A percentile compares a stretch with the other conserved stretches of the same genome.
These are phyloP conservation scores for Phytophthora palmivora DNA, from an alignment of 352 stramenopile genomes.

Conservation along the genomic window DNA sequence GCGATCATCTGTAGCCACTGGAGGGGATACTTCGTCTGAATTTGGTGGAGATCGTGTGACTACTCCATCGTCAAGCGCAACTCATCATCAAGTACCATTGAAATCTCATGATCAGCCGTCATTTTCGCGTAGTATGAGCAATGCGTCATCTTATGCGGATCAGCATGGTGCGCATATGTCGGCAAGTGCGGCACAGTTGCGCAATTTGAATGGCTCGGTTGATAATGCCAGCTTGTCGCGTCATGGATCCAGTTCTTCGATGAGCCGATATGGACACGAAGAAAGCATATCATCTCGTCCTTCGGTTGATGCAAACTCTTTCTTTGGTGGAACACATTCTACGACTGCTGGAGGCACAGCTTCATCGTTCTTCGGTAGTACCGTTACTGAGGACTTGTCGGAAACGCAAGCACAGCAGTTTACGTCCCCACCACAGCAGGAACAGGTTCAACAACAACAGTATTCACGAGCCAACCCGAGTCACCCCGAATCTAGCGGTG, in stretches of 20 bases:
- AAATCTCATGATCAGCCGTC: constrained; percentile 30
- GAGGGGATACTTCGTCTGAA: neutral
- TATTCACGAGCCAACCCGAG: constrained; percentile 1
- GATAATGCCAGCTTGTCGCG: constrained; percentile 31
- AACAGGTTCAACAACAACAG: constrained; percentile 10
- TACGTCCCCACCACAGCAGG: constrained; percentile 9
- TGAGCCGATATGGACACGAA: constrained; percentile 25
- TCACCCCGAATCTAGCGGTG: constrained; percentile 9
- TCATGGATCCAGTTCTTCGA: constrained; percentile 34
- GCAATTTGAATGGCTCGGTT: constrained; percentile 23
- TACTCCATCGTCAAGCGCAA: constrained; percentile 10
- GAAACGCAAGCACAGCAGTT: constrained; percentile 13
- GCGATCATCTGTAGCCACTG: constrained; percentile 4
- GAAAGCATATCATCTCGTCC: constrained; percentile 3
- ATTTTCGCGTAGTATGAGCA: constrained; percentile 45
- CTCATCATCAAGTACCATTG: constrained; percentile 17
- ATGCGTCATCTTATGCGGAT: constrained; percentile 46
- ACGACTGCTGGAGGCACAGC: constrained; percentile 19
- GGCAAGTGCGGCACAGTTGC: constrained; percentile 14
- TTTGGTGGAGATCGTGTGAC: constrained; percentile 19
- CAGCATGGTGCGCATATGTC: constrained; percentile 19
- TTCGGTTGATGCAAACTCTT: constrained; percentile 29
- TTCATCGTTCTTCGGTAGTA: constrained; percentile 44
- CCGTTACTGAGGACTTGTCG: constrained; percentile 25
- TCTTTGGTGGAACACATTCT: constrained; percentile 30